Base-by-base conservation (phyloP, 805 yeast species). In the Cyberlindnera galapagoensis region DNA sequence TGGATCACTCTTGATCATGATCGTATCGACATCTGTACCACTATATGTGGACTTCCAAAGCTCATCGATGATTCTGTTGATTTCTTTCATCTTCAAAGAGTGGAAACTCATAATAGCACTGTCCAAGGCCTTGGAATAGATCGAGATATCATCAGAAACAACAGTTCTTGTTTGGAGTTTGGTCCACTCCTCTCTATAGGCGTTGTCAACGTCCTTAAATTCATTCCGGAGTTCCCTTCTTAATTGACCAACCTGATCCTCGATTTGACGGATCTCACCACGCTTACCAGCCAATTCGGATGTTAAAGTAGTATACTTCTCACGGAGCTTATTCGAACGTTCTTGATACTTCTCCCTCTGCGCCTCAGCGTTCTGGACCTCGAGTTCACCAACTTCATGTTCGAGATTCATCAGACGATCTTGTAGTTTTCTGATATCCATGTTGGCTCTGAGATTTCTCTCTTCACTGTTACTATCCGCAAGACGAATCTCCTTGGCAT, bases 1-100 rank as follows among this genome's bases (percentile, higher is more conserved):
- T 25, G 74, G 72, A 46, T 90, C 97, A 24, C 95, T 81, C 43
- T 78, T 71, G 41, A 92, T 85, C 47, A 81, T 74, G 30, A 92
- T 87, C 0, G 94, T 75, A 51, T 92, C 97, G 28, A 92, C 86
- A 58, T 92, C 99, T 3, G 96, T 81, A 2, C 98, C 98, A 43
- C 81, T 80, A 51, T 92, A 92, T 0, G 99, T 92, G 30, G 74
- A 74, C 42, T 85, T 83, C 99, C 99, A 92, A 25, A 92, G 60
- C 49, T 88, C 97, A 47, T 85, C 92, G 27, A 92, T 65, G 21
- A 86, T 81, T 38, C 81, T 65, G 59, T 92, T 92, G 46, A 90
- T 86, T 46, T 87, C 95, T 46, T 76, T 76, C 98, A 92, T 92
- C 53, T 92, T 92, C 38, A 80, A 60, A 36, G 84, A 72, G 56